Evolutionary conservation across 371 early-diverging fungal species (phyloP).

Genomic region (Mortierella sp.): DNA sequence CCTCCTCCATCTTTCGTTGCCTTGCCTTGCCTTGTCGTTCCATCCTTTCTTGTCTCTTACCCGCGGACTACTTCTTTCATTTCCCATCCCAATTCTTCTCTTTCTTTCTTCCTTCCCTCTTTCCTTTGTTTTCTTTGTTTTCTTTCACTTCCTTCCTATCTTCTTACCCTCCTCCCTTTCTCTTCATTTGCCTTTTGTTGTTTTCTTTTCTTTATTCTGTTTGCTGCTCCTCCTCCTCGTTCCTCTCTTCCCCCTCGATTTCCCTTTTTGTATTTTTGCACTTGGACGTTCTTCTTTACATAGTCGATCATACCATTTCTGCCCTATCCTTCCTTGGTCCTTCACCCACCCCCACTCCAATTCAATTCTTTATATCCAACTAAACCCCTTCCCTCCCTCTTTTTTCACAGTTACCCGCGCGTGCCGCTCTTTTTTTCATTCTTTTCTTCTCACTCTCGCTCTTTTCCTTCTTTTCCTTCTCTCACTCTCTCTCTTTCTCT

Average conservation of each 20-base stretch:
- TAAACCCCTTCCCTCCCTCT: neutral
- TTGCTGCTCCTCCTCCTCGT: constrained; percentile 1
- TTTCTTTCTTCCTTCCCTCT: constrained; percentile 9
- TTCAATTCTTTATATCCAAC: neutral
- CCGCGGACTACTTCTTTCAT: constrained; percentile 9
- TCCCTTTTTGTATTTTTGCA: neutral
- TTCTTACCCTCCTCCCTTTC: neutral
- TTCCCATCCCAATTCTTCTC: neutral
- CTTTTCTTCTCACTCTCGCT: constrained; percentile 5
- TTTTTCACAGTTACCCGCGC: neutral
- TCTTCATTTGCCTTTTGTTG: neutral
- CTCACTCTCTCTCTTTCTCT: neutral
- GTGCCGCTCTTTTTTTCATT: neutral
- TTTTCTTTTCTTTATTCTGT: neutral
- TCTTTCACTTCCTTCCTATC: constrained; percentile 3
- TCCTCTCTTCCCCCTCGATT: neutral
- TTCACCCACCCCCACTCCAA: neutral
- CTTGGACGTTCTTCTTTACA: neutral
- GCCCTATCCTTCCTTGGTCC: neutral
- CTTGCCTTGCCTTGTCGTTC: neutral
- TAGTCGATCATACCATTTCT: neutral
- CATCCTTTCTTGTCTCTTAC: neutral
- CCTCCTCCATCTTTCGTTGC: neutral
- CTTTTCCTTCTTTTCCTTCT: constrained; percentile 7
- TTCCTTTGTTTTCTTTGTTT: neutral